phyloP scores from a whole-genome alignment of 2,329 filamentous ascomycete species.

The Teratosphaeria nubilosa region DNA sequence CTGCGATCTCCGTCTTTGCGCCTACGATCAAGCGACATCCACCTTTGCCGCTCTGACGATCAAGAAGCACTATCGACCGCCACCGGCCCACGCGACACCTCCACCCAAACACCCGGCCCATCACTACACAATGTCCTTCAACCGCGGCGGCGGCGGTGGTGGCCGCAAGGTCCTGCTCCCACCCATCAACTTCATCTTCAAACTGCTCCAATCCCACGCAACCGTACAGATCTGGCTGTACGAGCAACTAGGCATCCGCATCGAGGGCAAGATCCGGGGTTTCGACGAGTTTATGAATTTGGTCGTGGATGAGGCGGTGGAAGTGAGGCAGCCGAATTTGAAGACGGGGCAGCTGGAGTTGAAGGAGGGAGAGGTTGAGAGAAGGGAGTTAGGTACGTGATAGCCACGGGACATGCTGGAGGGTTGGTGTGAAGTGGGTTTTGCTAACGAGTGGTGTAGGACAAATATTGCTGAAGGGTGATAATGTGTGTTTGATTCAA shows the following conservation, averaged over 20 bases:
- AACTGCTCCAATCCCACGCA: slow-evolving; percentile 73
- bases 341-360: slow-evolving; percentile 37
- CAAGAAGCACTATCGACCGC: neutral
- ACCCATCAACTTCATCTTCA: slow-evolving; percentile 86
- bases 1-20: too few relatives aligned
- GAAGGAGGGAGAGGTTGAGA: slow-evolving; percentile 58
- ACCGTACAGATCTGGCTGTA: slow-evolving; percentile 94
- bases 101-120: neutral
- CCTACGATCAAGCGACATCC: neutral
- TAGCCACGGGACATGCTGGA: neutral
- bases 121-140: neutral
- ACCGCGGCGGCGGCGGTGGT: slow-evolving; percentile 39
- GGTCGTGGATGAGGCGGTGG: slow-evolving; percentile 88
- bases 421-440: neutral
- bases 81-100: neutral
- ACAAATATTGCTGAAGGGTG: slow-evolving; percentile 77
- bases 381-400: slow-evolving; percentile 62
- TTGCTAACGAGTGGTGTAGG: slow-evolving; percentile 38
- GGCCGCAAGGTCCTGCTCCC: slow-evolving; percentile 57
- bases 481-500: slow-evolving; percentile 76
- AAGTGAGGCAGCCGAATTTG: slow-evolving; percentile 79
- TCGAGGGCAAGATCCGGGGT: slow-evolving; percentile 92
- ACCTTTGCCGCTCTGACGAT: neutral
- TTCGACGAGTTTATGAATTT: slow-evolving; percentile 99
- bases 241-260: slow-evolving; percentile 86